Base-by-base conservation (phyloP, 805 yeast species). In the Pichia californica region DNA sequence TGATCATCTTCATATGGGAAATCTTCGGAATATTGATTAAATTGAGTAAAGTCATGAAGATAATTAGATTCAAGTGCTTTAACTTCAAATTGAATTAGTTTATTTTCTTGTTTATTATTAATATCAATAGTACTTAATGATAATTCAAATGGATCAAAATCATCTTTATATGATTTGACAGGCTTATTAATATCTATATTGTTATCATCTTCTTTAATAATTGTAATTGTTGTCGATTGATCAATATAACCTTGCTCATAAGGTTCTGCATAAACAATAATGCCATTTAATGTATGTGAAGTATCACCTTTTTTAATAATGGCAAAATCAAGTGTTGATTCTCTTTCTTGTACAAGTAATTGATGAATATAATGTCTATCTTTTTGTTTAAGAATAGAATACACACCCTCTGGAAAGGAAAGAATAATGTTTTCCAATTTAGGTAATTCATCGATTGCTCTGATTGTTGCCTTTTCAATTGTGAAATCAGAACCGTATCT, bases 241-340 rank as follows among this genome's bases (percentile, higher is more conserved):
- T 63, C 58, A 1, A 83, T 53, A 7, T 58, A 50, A 1, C 95
- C 95, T 56, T 85, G 94, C 33, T 73, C 76, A 2, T 77, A 70
- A 0, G 95, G 95, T 52, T 85, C 94, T 57, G 88, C 77, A 20
- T 80, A 70, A 4, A 74, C 52, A 3, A 86, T 71, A 7, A 55
- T 53, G 18, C 83, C 83, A 48, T 71, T 70, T 16, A 77, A 53
- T 5, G 57, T 59, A 16, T 74, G 59, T 2, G 74, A 60, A 7
- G 52, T 40, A 47, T 73, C 77, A 20, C 72, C 74, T 36, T 67
- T 71, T 68, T 61, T 20, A 65, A 61, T 13, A 68, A 61, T 33
- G 4, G 56, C 36, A 6, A 40, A 35, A 15, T 50, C 48, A 2
- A 27, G 5, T 13, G 41, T 57, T 53, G 67, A 53, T 25, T 55